Evolutionary conservation across 169 alveolate genomes (phyloP).

Genomic region (Prorocentrum cordatum): DNA sequence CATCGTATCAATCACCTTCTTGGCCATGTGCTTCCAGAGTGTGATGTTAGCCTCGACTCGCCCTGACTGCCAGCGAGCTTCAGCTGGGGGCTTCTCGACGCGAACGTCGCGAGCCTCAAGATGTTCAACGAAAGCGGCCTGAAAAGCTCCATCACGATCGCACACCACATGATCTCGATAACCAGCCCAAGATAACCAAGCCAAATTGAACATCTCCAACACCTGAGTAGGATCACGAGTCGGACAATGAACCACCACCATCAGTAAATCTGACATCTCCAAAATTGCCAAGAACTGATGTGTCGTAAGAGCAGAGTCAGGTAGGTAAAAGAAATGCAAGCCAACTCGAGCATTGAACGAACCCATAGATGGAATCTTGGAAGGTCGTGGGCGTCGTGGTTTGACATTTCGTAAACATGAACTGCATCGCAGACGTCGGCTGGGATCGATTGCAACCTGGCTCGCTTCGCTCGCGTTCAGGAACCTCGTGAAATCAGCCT

Average conservation of each 20-base stretch:
- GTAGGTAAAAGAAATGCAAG: constrained; percentile 7
- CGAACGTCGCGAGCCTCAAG: neutral
- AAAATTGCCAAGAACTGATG: neutral
- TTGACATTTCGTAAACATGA: neutral
- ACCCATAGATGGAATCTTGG: neutral
- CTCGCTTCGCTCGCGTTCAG: neutral
- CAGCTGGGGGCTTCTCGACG: neutral
- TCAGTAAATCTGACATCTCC: neutral
- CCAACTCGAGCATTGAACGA: neutral
- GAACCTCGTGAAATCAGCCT: too few species aligned
- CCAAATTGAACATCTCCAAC: neutral
- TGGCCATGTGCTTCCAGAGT: neutral
- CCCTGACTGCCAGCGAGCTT: constrained; percentile 12
- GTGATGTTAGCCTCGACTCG: neutral
- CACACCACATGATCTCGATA: neutral
- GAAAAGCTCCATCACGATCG: constrained; percentile 15
- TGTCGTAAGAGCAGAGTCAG: neutral
- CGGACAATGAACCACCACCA: neutral
- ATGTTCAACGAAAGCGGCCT: neutral
- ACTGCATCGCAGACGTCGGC: neutral
- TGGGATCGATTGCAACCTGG: neutral
- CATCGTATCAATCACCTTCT: neutral
- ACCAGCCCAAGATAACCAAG: constrained; percentile 18
- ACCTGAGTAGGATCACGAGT: neutral
- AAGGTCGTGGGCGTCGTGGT: neutral